Base-by-base conservation (phyloP, 2,329 filamentous ascomycete genomes). In the Penicillium sp. region DNA sequence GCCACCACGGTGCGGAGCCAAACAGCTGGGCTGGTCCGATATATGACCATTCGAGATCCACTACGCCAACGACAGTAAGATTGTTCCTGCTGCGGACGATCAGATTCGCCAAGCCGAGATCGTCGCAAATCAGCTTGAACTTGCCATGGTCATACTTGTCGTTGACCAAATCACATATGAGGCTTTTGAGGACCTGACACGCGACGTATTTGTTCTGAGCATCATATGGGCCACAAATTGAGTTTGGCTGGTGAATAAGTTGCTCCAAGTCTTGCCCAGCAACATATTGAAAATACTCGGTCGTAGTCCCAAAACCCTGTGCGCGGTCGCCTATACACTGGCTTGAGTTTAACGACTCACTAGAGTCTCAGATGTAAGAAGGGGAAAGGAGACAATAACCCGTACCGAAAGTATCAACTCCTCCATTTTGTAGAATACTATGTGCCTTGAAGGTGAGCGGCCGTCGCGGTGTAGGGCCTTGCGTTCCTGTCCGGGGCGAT, bases 51-150 rank as follows among this genome's bases (percentile, higher is more conserved):
- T 35, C 32, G 10, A 35, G 51, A 30, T 65, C 62, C 14, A 66
- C 52, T 28, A 65, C 52, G 35, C 56, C 58, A 27, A 64, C 46
- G 27, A 66, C 41, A 16, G 55, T 62, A 16, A 65, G 54, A 26
- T 65, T 59, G 42, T 60, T 49, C 13, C 20, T 54, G 30, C 56
- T 47, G 38, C 51, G 54, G 12, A 67, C 56, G 41, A 66, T 63
- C 32, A 67, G 27, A 48, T 67, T 67, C 22, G 58, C 57, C 11
- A 60, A 42, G 41, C 60, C 55, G 22, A 66, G 52, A 43, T 66
- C 62, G 28, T 65, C 57, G 32, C 61, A 64, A 44, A 65, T 59
- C 11, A 66, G 44, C 33, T 66, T 65, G 28, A 66, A 65, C 17
- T 54, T 55, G 47, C 48, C 29, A 38, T 29, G 41, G 41, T 64